phyloP scores from a whole-genome alignment of 768 basidiomycete species.

The Leccinum arenicola region DNA sequence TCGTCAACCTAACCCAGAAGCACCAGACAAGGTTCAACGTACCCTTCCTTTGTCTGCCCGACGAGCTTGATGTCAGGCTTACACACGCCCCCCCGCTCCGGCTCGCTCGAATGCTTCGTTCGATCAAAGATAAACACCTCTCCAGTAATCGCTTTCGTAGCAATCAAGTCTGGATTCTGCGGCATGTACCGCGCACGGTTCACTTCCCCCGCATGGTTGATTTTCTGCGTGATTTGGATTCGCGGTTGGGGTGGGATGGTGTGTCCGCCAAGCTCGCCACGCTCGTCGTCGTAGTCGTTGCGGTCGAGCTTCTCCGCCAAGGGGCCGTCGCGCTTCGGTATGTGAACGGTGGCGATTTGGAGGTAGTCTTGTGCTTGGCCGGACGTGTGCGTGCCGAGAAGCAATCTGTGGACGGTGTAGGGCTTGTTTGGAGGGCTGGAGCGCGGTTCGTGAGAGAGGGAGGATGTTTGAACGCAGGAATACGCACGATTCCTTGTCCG shows the following conservation, averaged over 20 bases:
- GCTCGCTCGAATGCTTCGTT: slow-evolving; percentile 94
- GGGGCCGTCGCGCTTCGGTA: slow-evolving; percentile 76
- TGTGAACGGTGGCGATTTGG: slow-evolving; percentile 91
- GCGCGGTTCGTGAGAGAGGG: background rate
- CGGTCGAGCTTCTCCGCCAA: slow-evolving; percentile 78
- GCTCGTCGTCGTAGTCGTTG: slow-evolving; percentile 84
- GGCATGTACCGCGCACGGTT: slow-evolving; percentile 99
- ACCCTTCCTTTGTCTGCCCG: slow-evolving; percentile 95
- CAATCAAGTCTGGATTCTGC: slow-evolving; percentile 95
- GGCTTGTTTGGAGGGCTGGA: slow-evolving; percentile 84
- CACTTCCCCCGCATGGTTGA: slow-evolving; percentile 94
- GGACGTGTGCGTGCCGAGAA: slow-evolving; percentile 97
- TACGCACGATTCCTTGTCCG: slow-evolving; percentile 88
- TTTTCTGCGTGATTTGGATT: slow-evolving; percentile 87
- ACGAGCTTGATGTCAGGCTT: slow-evolving; percentile 88
- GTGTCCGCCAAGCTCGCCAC: slow-evolving; percentile 93
- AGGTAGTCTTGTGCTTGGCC: slow-evolving; percentile 92
- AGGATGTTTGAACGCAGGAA: background rate
- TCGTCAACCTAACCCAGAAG: slow-evolving; percentile 4
- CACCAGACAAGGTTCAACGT: slow-evolving; percentile 28
- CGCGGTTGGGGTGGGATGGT: slow-evolving; percentile 80
- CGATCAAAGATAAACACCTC: slow-evolving; percentile 95
- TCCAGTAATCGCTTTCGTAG: slow-evolving; percentile 89
- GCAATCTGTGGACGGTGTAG: slow-evolving; percentile 91
- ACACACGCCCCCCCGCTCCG: slow-evolving; percentile 78